These are phyloP conservation scores for Spiraea crenata DNA, from an alignment of 331 rosid species.

Conservation along the genomic window DNA sequence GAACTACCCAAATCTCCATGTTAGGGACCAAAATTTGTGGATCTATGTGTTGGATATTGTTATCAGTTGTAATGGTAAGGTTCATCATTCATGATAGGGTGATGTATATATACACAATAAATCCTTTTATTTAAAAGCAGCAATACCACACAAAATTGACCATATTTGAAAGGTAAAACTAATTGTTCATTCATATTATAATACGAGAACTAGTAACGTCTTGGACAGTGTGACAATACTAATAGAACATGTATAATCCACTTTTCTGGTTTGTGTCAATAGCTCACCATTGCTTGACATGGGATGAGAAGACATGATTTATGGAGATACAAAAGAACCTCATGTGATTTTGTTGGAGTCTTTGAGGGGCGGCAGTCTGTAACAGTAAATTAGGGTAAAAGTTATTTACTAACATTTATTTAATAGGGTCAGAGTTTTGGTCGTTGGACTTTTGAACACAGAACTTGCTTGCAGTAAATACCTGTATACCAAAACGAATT, in stretches of 20 bases:
- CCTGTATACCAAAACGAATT: conserved; percentile 6
- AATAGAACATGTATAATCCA: too few relatives aligned
- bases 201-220: too few relatives aligned
- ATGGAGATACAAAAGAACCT: neutral
- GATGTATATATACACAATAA: too few relatives aligned
- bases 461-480: neutral
- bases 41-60: conserved; percentile 6
- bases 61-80: neutral
- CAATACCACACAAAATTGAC: too few relatives aligned
- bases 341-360: neutral
- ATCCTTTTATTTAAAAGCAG: too few relatives aligned
- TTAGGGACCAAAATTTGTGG: conserved; percentile 33
- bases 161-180: too few relatives aligned
- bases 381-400: neutral
- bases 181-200: too few relatives aligned
- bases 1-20: conserved; percentile 22
- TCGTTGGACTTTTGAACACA: neutral
- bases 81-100: neutral
- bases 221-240: too few relatives aligned
- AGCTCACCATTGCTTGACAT: too few relatives aligned
- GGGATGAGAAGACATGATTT: neutral
- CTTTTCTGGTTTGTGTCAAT: too few relatives aligned
- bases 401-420: neutral
- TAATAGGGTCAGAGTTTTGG: conserved; percentile 7
- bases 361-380: conserved; percentile 9